Conservation (phyloP, 2,329 filamentous ascomycete species). For the Lithohypha guttulata region DNA sequence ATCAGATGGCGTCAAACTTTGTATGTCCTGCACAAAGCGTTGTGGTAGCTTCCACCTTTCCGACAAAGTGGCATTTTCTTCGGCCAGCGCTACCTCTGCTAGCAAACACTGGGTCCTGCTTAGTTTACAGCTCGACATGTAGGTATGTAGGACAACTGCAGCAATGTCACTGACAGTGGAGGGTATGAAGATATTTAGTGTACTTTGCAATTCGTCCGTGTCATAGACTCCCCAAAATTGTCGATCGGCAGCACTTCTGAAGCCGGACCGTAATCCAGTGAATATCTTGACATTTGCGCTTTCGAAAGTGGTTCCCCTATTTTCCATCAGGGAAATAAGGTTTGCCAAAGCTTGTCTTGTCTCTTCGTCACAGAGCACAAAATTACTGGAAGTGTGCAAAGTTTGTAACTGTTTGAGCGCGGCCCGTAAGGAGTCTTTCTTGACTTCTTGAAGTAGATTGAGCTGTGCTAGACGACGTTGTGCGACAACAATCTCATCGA, state of each 20-base stretch:
- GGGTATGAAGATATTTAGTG: conserved; percentile 33
- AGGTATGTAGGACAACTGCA: conserved; percentile 37
- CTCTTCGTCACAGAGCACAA: too few species aligned
- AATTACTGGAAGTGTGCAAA: conserved; percentile 27
- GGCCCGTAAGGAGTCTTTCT: conserved; percentile 26
- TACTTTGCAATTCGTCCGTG: conserved; percentile 24
- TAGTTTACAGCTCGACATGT: conserved; percentile 32
- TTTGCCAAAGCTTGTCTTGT: too few species aligned
- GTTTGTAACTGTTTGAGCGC: conserved; percentile 32
- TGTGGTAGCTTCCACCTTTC: conserved; percentile 23
- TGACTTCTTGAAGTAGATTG: conserved; percentile 32
- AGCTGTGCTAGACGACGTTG: conserved; percentile 35
- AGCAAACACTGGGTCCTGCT: conserved; percentile 31
- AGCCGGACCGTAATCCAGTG: too few species aligned
- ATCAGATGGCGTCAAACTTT: conserved; percentile 34
- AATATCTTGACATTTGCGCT: too few species aligned
- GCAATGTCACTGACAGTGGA: conserved; percentile 34
- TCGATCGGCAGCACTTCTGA: too few species aligned
- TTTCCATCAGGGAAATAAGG: too few species aligned
- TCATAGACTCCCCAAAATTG: conserved; percentile 35
- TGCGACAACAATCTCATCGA: conserved; percentile 35
- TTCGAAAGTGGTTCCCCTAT: too few species aligned
- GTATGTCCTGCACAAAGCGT: conserved; percentile 33
- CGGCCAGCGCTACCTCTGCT: conserved; percentile 29
- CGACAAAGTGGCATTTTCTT: conserved; percentile 18